These are phyloP conservation scores for Candida silvicultrix DNA, from an alignment of 805 yeast genomes.

Conservation along the genomic window DNA sequence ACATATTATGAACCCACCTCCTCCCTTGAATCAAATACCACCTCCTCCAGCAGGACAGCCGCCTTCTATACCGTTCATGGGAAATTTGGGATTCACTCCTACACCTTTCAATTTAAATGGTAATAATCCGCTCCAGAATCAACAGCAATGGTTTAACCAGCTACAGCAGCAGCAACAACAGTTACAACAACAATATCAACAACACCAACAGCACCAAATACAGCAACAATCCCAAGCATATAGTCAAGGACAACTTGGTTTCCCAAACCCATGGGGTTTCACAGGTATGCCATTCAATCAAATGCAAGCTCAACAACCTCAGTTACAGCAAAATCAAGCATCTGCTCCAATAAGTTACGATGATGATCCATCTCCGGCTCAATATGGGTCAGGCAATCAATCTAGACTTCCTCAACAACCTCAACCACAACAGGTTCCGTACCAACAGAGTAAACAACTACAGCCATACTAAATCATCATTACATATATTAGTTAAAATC, in stretches of 20 bases:
- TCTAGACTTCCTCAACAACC: background rate
- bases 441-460: background rate
- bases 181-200: background rate
- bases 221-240: background rate
- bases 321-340: background rate
- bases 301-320: background rate
- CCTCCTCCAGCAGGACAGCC: background rate
- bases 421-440: background rate
- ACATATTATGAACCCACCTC: background rate
- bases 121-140: background rate
- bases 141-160: background rate
- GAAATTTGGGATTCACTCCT: background rate
- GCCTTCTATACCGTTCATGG: background rate
- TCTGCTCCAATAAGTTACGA: background rate
- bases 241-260: background rate
- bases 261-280: background rate
- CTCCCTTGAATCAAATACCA: background rate
- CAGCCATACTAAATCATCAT: background rate
- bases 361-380: background rate
- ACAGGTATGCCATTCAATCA: background rate
- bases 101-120: background rate
- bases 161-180: background rate
- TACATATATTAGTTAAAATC: background rate
- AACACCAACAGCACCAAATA: constrained; percentile 1
- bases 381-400: background rate